Percentiles rank a stretch among this genome's conserved stretches.
Conservation (phyloP, 768 basidiomycete species). For the Pleurotus djamor region DNA sequence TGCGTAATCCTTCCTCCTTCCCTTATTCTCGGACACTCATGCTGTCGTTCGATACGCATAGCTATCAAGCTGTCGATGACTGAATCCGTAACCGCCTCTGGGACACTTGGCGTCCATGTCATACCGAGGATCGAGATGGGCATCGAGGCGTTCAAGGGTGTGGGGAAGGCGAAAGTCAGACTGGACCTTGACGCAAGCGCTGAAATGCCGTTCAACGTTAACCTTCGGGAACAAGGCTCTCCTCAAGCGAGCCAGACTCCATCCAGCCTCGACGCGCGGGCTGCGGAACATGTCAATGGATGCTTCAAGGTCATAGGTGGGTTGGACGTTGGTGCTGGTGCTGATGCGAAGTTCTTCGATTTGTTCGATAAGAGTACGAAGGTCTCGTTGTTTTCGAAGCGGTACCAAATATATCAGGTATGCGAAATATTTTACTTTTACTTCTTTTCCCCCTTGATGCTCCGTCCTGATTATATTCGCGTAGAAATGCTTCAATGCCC, state of each 20-base stretch:
- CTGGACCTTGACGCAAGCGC: constrained; percentile 23
- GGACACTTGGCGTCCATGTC: constrained; percentile 28
- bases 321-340: constrained; percentile 8
- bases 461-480: too few species aligned
- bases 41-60: neutral
- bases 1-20: constrained; percentile 13
- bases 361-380: constrained; percentile 8
- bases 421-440: neutral
- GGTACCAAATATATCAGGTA: constrained; percentile 8
- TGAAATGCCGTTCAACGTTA: constrained; percentile 12
- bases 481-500: too few species aligned
- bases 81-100: constrained; percentile 23
- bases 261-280: neutral
- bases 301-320: neutral
- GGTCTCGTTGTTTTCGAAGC: constrained; percentile 8
- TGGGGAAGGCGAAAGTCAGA: constrained; percentile 12
- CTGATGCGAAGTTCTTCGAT: constrained; percentile 9
- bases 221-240: neutral
- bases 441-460: too few species aligned
- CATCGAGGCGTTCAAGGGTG: constrained; percentile 12
- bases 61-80: constrained; percentile 27
- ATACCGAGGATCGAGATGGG: constrained; percentile 22
- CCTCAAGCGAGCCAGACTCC: neutral
- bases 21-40: neutral
- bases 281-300: neutral